Evolutionary conservation across 1,139 yeast species (phyloP).

Genomic region (Debaryomyces sp.): DNA sequence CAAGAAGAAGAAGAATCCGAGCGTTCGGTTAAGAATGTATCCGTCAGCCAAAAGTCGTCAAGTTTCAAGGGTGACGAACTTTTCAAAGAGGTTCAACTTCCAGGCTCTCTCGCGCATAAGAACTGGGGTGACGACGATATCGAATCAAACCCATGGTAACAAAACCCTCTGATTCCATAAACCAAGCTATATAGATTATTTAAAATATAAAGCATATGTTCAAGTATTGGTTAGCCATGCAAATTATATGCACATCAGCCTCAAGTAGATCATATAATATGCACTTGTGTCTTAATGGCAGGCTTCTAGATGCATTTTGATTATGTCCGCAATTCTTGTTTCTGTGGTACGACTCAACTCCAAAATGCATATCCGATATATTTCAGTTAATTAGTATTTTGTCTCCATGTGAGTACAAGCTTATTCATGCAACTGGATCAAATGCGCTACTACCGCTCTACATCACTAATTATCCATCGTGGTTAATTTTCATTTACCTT

Average conservation of each 20-base stretch:
- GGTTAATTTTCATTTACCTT: background rate
- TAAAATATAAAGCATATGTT: background rate
- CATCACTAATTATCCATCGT: background rate
- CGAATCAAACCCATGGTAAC: constrained; percentile 53
- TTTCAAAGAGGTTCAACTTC: constrained; percentile 53
- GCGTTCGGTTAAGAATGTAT: background rate
- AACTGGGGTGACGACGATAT: constrained; percentile 47
- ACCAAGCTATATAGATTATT: background rate
- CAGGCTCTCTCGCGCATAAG: constrained; percentile 54
- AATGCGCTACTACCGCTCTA: background rate
- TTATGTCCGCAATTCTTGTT: background rate
- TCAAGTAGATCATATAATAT: background rate
- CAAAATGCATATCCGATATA: background rate
- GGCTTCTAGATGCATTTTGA: background rate
- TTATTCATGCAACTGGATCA: background rate
- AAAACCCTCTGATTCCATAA: background rate
- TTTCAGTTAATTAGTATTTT: background rate
- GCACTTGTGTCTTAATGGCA: background rate
- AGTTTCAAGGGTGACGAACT: constrained; percentile 49
- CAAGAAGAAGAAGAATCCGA: constrained; percentile 14
- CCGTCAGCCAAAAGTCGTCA: constrained; percentile 8
- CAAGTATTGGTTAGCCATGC: background rate
- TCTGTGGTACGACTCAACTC: background rate
- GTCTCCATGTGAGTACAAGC: background rate
- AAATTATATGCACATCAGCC: background rate